Evolutionary conservation across 2,329 filamentous ascomycete genomes (phyloP).

Genomic region (Cylindrodendrum hubeiense): DNA sequence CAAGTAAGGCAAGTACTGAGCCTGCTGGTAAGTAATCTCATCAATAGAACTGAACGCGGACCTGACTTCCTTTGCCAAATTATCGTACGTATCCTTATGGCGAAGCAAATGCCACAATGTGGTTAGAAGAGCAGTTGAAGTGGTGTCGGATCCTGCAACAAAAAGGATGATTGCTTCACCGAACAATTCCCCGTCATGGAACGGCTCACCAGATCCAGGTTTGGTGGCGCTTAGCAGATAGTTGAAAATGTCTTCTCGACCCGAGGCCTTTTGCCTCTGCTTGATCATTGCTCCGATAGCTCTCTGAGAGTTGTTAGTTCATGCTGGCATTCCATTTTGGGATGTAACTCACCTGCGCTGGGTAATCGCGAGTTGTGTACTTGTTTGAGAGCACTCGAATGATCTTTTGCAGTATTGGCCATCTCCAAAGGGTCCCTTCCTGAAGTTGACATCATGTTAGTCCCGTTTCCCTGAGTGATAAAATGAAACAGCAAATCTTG

Average conservation of each 20-base stretch:
- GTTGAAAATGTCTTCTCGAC: constrained; percentile 1
- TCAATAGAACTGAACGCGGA: background rate
- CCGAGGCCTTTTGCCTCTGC: background rate
- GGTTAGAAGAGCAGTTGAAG: background rate
- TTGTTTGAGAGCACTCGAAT: background rate
- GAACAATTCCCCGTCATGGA: background rate
- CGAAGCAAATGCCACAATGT: background rate
- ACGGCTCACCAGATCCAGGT: background rate
- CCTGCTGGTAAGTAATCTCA: background rate
- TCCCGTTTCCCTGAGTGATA: no score
- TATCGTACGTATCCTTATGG: background rate
- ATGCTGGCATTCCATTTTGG: background rate
- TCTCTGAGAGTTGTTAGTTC: background rate
- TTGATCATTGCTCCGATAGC: background rate
- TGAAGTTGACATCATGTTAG: background rate
- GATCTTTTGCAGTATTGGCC: background rate
- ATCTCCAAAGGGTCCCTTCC: constrained; percentile 1
- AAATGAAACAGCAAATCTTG: background rate
- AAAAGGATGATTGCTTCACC: background rate
- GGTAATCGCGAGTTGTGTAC: background rate
- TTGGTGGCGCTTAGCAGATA: background rate
- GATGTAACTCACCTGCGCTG: background rate
- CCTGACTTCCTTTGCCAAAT: background rate
- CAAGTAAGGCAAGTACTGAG: background rate
- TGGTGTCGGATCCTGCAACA: constrained; percentile 1